Evolutionary conservation across 1,284 basidiomycete species (phyloP).

Genomic region (Schizophyllum commune): DNA sequence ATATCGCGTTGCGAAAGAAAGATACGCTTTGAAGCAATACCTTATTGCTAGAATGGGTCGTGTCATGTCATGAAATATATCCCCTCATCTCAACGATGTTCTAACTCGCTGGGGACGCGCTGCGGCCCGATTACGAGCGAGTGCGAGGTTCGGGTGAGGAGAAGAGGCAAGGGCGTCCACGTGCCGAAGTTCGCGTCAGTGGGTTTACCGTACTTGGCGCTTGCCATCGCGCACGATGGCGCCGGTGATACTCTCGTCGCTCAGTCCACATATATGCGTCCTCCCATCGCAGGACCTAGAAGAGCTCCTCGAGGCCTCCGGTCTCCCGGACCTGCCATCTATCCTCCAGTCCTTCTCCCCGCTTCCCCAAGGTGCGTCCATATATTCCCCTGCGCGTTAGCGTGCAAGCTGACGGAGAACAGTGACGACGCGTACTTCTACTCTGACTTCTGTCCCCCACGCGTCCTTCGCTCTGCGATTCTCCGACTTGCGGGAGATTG

Average conservation of each 20-base stretch:
- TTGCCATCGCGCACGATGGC: not conserved
- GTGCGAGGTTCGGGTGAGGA: not conserved
- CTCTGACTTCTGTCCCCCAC: constrained; percentile 62
- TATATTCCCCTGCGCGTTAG: not conserved
- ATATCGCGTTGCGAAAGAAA: too few relatives aligned
- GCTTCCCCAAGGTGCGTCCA: constrained; percentile 58
- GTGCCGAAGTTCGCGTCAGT: not conserved
- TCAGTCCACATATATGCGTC: constrained; percentile 74
- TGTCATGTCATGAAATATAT: too few relatives aligned
- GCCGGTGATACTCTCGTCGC: constrained; percentile 48
- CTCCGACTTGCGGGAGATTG: constrained; percentile 63
- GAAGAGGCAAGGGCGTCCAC: not conserved
- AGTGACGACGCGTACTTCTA: constrained; percentile 74
- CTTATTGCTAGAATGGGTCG: too few relatives aligned
- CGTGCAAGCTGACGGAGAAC: constrained; percentile 10
- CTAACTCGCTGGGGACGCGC: too few relatives aligned
- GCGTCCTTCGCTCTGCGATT: constrained; percentile 66
- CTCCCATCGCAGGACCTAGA: constrained; percentile 61
- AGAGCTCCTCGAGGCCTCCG: constrained; percentile 45
- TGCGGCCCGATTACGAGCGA: not conserved
- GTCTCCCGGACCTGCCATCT: constrained; percentile 58
- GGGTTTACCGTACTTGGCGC: not conserved
- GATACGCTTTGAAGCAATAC: too few relatives aligned
- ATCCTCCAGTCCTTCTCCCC: constrained; percentile 78
- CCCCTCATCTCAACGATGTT: too few relatives aligned